A percentile compares a stretch with the other conserved stretches of the same genome.
Evolutionary conservation across 805 yeast species (phyloP).

Genomic region (Lachancea lanzarotensis): DNA sequence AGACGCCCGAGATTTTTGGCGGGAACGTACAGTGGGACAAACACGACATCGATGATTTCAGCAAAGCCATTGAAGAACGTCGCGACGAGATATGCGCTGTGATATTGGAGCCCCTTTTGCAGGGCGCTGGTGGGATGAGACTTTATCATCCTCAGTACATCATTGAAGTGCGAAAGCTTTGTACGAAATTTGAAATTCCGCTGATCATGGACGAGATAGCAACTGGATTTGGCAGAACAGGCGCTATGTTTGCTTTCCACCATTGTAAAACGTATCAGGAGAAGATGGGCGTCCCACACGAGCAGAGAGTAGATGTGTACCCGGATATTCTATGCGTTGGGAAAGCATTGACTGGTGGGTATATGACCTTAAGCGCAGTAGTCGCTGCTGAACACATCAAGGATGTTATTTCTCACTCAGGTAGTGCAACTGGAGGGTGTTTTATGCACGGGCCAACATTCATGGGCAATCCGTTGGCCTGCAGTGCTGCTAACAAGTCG

Average conservation of each 20-base stretch:
- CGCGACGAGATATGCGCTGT: slow-evolving; percentile 33
- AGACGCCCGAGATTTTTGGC: slow-evolving; percentile 6
- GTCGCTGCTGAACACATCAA: slow-evolving; percentile 16
- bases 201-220: slow-evolving; percentile 36
- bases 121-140: slow-evolving; percentile 37
- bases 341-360: slow-evolving; percentile 27
- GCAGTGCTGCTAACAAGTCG: slow-evolving; percentile 21
- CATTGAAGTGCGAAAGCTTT: slow-evolving; percentile 30
- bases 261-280: slow-evolving; percentile 23
- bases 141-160: slow-evolving; percentile 32
- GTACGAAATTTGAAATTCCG: slow-evolving; percentile 28
- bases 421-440: slow-evolving; percentile 18
- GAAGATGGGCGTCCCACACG: slow-evolving; percentile 5
- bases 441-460: slow-evolving; percentile 30
- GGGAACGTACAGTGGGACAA: slow-evolving; percentile 17
- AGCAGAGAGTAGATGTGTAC: slow-evolving; percentile 14
- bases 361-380: slow-evolving; percentile 23
- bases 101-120: slow-evolving; percentile 34
- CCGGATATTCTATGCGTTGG: slow-evolving; percentile 27
- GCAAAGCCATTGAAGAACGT: slow-evolving; percentile 24
- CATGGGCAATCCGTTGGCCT: slow-evolving; percentile 27
- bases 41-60: slow-evolving; percentile 25
- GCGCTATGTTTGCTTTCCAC: slow-evolving; percentile 34
- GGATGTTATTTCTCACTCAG: slow-evolving; percentile 15
- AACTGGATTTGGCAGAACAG: slow-evolving; percentile 34